Evolutionary conservation across 768 basidiomycete genomes (phyloP).

Genomic region (Pleurotus djamor): DNA sequence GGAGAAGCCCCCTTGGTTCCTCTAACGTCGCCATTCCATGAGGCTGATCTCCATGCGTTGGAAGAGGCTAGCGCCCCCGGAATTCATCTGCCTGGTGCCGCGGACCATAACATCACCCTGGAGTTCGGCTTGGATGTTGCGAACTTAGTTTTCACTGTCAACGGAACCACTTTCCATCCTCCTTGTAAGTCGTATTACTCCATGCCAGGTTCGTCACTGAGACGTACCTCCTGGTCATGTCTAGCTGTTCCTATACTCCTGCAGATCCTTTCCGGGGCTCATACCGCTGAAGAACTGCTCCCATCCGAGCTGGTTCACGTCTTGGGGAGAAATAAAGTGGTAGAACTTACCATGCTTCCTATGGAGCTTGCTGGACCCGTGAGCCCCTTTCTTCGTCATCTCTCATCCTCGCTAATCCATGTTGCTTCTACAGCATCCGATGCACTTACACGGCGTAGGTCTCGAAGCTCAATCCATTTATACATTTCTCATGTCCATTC

Average conservation of each 20-base stretch:
- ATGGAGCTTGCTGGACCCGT: constrained; percentile 25
- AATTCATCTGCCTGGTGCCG: not conserved
- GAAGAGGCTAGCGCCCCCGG: constrained; percentile 20
- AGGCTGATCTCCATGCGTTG: constrained; percentile 35
- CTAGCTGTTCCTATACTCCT: constrained; percentile 36
- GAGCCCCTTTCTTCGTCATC: constrained; percentile 10
- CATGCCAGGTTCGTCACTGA: not conserved
- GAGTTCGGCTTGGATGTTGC: constrained; percentile 17
- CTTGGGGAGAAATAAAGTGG: constrained; percentile 35
- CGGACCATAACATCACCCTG: constrained; percentile 8
- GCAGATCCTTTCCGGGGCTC: constrained; percentile 41
- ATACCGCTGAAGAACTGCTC: constrained; percentile 28
- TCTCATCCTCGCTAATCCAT: not conserved
- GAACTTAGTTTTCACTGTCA: constrained; percentile 19
- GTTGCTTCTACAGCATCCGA: constrained; percentile 23
- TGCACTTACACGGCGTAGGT: constrained; percentile 19
- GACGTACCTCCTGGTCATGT: not conserved
- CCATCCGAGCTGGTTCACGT: constrained; percentile 33
- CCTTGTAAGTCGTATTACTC: constrained; percentile 12
- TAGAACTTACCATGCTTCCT: constrained; percentile 37
- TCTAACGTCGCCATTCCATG: constrained; percentile 21
- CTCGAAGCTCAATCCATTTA: not conserved
- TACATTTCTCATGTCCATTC: not conserved
- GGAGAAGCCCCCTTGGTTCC: constrained; percentile 17
- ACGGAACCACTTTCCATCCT: constrained; percentile 19